Evolutionary conservation across 2,329 filamentous ascomycete genomes (phyloP).

Genomic region (Pyrenochaeta sp.): DNA sequence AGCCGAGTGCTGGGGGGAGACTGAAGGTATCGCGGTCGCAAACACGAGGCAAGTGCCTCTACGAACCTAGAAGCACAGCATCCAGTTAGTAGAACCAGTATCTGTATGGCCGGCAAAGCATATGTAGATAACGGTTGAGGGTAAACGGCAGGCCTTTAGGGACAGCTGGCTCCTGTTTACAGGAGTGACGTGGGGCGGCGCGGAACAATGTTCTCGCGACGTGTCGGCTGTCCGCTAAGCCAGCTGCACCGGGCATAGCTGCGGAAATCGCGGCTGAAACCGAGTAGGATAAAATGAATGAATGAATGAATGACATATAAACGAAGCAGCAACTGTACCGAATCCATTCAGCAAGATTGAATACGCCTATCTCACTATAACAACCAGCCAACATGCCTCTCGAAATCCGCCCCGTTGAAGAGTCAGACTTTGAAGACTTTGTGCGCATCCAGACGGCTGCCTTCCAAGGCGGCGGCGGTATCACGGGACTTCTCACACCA

Average conservation of each 20-base stretch:
- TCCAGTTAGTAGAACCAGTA: conserved; percentile 12
- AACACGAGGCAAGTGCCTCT: conserved; percentile 6
- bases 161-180: conserved; percentile 12
- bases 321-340: neutral
- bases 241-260: conserved; percentile 4
- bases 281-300: conserved; percentile 6
- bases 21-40: conserved; percentile 20
- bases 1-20: conserved; percentile 21
- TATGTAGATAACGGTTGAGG: conserved; percentile 11
- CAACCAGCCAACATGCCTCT: conserved; percentile 40
- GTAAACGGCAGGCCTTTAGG: conserved; percentile 11
- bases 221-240: conserved; percentile 6
- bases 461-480: conserved; percentile 37
- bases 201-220: conserved; percentile 3
- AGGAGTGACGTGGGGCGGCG: conserved; percentile 10
- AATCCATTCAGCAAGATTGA: too few species aligned
- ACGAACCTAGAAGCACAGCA: conserved; percentile 7
- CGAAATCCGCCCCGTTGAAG: conserved; percentile 37
- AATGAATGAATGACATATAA: neutral
- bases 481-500: conserved; percentile 33
- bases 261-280: conserved; percentile 6
- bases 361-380: neutral
- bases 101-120: conserved; percentile 11
- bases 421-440: conserved; percentile 40
- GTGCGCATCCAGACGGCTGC: conserved; percentile 38